phyloP scores from a whole-genome alignment of 2,329 filamentous ascomycete species.

The Cladosporium sp. region DNA sequence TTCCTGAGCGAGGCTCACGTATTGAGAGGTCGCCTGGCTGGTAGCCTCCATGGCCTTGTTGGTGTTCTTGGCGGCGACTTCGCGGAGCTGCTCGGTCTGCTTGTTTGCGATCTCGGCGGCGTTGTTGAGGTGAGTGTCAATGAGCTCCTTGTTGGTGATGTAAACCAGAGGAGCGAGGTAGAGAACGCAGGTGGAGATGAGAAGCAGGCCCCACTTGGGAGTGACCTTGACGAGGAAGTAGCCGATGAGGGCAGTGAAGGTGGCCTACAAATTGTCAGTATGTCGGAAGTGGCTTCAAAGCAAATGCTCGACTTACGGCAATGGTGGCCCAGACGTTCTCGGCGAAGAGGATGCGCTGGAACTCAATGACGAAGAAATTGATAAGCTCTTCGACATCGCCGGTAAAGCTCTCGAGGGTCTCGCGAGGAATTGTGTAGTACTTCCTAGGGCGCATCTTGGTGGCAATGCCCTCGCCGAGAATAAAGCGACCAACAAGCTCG shows the following conservation, averaged over 20 bases:
- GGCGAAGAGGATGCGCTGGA: slow-evolving; percentile 65
- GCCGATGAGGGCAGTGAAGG: slow-evolving; percentile 57
- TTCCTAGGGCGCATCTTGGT: slow-evolving; percentile 62
- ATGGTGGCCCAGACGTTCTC: slow-evolving; percentile 64
- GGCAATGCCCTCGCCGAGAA: slow-evolving; percentile 59
- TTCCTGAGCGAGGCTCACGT: slow-evolving; percentile 61
- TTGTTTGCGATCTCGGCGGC: slow-evolving; percentile 55
- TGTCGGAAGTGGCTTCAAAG: not conserved
- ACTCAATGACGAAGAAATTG: slow-evolving; percentile 69
- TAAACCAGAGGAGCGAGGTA: slow-evolving; percentile 64
- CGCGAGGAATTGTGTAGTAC: slow-evolving; percentile 66
- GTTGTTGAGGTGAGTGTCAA: slow-evolving; percentile 60
- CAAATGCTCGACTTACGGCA: slow-evolving; percentile 48
- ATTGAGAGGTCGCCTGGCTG: slow-evolving; percentile 60
- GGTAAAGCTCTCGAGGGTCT: slow-evolving; percentile 60
- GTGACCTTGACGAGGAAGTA: slow-evolving; percentile 68
- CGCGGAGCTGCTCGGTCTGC: slow-evolving; percentile 61
- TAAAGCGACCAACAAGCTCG: slow-evolving; percentile 57
- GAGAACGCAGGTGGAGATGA: slow-evolving; percentile 56
- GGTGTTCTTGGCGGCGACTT: slow-evolving; percentile 61
- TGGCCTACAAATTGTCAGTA: slow-evolving; percentile 49
- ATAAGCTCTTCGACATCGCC: slow-evolving; percentile 65
- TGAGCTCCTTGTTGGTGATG: slow-evolving; percentile 64
- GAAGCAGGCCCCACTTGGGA: slow-evolving; percentile 63
- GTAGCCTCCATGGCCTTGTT: slow-evolving; percentile 58